A percentile compares a stretch with the other conserved stretches of the same genome.
phyloP scores from a whole-genome alignment of 2,329 filamentous ascomycete species.

The Cercospora sojina region DNA sequence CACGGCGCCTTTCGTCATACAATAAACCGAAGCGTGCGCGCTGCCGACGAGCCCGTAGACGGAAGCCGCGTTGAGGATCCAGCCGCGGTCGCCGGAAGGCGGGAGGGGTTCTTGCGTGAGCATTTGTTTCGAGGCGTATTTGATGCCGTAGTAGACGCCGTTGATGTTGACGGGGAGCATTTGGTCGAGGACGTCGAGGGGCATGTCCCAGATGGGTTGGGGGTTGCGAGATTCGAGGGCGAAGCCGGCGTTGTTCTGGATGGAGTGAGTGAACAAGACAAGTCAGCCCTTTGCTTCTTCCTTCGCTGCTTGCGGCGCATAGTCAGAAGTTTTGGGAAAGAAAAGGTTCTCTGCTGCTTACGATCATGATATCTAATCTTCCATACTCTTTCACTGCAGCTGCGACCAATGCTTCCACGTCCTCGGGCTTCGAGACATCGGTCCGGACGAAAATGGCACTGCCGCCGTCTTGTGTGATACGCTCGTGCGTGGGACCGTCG shows the following conservation, averaged over 20 bases:
- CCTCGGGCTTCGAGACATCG: slow-evolving; percentile 36
- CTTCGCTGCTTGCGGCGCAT: too few species aligned
- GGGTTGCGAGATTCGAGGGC: slow-evolving; percentile 35
- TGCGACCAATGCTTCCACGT: slow-evolving; percentile 35
- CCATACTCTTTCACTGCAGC: slow-evolving; percentile 36
- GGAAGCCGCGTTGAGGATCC: slow-evolving; percentile 52
- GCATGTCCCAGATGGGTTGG: slow-evolving; percentile 48
- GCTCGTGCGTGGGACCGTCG: slow-evolving; percentile 26
- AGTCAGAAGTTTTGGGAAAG: too few species aligned
- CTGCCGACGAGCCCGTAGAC: slow-evolving; percentile 45
- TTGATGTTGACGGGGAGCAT: slow-evolving; percentile 40
- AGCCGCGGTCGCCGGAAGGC: slow-evolving; percentile 45
- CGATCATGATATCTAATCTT: slow-evolving; percentile 37
- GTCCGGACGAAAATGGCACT: slow-evolving; percentile 34
- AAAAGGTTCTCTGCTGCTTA: too few species aligned
- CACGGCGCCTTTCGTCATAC: slow-evolving; percentile 27
- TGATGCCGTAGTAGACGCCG: slow-evolving; percentile 46
- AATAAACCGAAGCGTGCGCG: slow-evolving; percentile 15
- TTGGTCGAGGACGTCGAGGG: slow-evolving; percentile 49
- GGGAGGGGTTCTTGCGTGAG: slow-evolving; percentile 45
- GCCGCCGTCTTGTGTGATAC: slow-evolving; percentile 18
- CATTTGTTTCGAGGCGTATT: slow-evolving; percentile 52
- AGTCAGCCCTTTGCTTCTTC: too few species aligned
- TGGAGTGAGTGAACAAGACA: too few species aligned
- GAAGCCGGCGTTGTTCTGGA: slow-evolving; percentile 41